phyloP scores from a whole-genome alignment of 164 flowering plant species.

The Malania oleifera region DNA sequence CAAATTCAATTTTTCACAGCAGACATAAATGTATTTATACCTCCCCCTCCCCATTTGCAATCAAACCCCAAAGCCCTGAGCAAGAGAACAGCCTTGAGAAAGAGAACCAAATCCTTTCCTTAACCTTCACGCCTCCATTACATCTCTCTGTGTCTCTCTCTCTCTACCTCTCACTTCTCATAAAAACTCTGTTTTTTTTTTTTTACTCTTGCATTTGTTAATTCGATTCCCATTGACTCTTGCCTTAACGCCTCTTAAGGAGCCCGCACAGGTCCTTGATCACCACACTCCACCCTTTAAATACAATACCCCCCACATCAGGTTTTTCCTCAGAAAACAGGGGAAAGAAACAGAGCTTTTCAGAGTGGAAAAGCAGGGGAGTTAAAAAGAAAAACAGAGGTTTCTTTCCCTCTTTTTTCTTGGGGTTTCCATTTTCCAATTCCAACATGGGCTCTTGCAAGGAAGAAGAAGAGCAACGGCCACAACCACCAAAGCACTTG shows the following conservation, averaged over 20 bases:
- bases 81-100: conserved; percentile 27
- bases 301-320: not conserved
- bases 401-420: not conserved
- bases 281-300: not conserved
- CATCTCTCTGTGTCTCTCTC: not conserved
- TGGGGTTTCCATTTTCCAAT: not conserved
- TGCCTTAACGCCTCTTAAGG: not conserved
- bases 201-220: conserved; percentile 12
- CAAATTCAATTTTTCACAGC: not conserved
- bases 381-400: conserved; percentile 4
- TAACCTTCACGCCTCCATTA: conserved; percentile 34
- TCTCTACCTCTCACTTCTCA: conserved; percentile 20
- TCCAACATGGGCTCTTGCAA: conserved; percentile 36
- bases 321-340: not conserved
- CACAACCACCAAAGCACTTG: conserved; percentile 14
- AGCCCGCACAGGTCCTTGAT: too few relatives aligned
- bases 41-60: not conserved
- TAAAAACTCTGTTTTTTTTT: conserved; percentile 8
- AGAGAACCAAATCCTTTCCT: conserved; percentile 37
- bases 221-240: not conserved
- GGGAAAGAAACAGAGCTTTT: conserved; percentile 8
- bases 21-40: conserved; percentile 8
- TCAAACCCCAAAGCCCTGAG: conserved; percentile 9
- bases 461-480: conserved; percentile 16
- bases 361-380: not conserved